These are phyloP conservation scores for Sporisorium exsertum DNA, from an alignment of 1,284 basidiomycete species.

Conservation along the genomic window DNA sequence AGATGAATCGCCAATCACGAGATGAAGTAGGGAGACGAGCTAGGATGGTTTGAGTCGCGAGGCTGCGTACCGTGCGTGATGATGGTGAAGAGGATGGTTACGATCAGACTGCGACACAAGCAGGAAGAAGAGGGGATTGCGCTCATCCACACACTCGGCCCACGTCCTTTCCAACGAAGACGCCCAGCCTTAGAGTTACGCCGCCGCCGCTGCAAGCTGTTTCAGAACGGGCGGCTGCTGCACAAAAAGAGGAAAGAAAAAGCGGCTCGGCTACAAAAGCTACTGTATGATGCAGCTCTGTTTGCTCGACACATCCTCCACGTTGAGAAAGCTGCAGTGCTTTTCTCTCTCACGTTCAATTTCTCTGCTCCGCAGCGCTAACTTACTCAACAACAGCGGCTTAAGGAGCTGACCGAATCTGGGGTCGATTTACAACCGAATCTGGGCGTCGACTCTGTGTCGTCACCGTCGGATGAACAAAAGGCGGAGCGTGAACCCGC, in stretches of 20 bases:
- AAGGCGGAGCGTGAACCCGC: too few species aligned
- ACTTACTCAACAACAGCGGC: neutral
- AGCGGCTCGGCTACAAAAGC: neutral
- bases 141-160: neutral
- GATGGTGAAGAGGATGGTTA: neutral
- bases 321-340: neutral
- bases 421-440: neutral
- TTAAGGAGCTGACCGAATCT: neutral
- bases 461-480: too few species aligned
- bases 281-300: neutral
- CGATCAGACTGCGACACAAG: neutral
- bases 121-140: neutral
- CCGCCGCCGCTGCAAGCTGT: neutral
- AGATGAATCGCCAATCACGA: too few species aligned
- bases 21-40: too few species aligned
- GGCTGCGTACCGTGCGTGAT: neutral
- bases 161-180: too few species aligned
- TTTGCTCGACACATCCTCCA: neutral
- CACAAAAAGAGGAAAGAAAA: neutral
- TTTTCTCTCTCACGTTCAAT: constrained; percentile 8
- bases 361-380: neutral
- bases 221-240: neutral
- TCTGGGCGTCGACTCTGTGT: too few species aligned
- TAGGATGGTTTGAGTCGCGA: neutral
- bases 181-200: too few species aligned